A percentile compares a stretch with the other conserved stretches of the same genome.
Evolutionary conservation across 257 asterid genomes (phyloP).

Genomic region (Perilla frutescens): DNA sequence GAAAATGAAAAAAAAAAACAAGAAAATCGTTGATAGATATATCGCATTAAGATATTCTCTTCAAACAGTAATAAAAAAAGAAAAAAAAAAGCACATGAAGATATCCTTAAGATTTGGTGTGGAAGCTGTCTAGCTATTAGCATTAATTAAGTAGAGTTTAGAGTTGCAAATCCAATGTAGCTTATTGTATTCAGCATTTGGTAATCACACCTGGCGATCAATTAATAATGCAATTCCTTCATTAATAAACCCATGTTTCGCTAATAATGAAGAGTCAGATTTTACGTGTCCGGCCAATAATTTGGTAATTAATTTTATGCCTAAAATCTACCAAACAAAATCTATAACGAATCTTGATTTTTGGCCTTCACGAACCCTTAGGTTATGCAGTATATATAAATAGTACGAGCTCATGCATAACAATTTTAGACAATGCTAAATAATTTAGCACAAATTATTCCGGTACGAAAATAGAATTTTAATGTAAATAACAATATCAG

Average conservation of each 20-base stretch:
- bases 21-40: constrained; percentile 21
- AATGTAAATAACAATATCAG: too few species aligned
- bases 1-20: not conserved
- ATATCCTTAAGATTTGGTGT: constrained; percentile 13
- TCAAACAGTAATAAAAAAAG: too few species aligned
- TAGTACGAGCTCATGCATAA: too few species aligned
- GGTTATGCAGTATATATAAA: too few species aligned
- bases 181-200: not conserved
- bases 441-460: too few species aligned
- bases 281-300: not conserved
- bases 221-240: not conserved
- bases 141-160: not conserved
- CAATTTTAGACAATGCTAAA: too few species aligned
- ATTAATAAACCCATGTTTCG: not conserved
- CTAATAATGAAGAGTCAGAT: not conserved
- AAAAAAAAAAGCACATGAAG: not conserved
- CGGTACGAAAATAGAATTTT: too few species aligned
- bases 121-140: not conserved
- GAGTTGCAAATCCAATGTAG: not conserved
- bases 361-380: too few species aligned
- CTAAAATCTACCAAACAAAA: not conserved
- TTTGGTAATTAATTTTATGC: not conserved
- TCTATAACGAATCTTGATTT: not conserved
- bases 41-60: not conserved
- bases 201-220: not conserved